Conservation (phyloP, 768 basidiomycete genomes). For the Mrakia gelida region DNA sequence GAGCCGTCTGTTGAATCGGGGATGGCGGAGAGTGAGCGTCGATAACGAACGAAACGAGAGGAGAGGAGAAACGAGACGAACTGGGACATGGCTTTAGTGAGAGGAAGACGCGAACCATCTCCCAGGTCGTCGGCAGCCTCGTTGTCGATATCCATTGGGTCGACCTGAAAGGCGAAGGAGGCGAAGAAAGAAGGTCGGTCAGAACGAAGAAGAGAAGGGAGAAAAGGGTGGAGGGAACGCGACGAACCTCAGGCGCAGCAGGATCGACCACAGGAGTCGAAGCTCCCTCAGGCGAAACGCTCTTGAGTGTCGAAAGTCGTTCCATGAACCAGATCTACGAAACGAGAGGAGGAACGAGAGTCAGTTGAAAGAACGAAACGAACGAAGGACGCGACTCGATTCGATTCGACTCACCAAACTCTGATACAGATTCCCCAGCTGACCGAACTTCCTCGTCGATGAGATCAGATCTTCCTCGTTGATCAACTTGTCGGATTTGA, state of each 20-base stretch:
- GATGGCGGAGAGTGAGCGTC: background rate
- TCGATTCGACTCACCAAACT: constrained; percentile 63
- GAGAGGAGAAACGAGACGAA: constrained; percentile 48
- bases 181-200: background rate
- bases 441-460: constrained; percentile 66
- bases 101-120: constrained; percentile 56
- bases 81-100: constrained; percentile 86
- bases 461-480: constrained; percentile 62
- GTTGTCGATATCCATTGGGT: background rate
- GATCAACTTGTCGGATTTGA: constrained; percentile 57
- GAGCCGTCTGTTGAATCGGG: constrained; percentile 61
- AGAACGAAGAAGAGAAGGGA: background rate
- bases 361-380: background rate
- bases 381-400: background rate
- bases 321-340: constrained; percentile 76
- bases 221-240: background rate
- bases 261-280: constrained; percentile 26
- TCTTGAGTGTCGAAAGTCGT: constrained; percentile 65
- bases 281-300: constrained; percentile 53
- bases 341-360: constrained; percentile 17
- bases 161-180: background rate
- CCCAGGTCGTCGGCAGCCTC: background rate
- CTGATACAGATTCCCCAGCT: constrained; percentile 72
- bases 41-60: background rate
- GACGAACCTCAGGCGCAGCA: background rate